Percentiles rank a stretch among this genome's conserved stretches.
These are phyloP conservation scores for Metrosideros polymorpha DNA, from an alignment of 441 rosid genomes.

Conservation along the genomic window DNA sequence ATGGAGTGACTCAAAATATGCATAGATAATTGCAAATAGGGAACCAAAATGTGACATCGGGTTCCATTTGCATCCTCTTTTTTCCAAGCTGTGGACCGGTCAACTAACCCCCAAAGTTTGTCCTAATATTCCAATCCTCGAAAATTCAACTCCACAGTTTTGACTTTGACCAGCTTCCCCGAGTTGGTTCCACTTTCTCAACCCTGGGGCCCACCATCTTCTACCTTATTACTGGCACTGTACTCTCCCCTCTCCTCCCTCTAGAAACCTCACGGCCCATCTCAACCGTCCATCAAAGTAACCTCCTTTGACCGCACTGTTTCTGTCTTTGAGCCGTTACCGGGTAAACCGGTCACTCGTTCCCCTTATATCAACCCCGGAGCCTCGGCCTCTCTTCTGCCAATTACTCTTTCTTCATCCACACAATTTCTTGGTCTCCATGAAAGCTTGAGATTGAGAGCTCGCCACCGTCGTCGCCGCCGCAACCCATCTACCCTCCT, in stretches of 20 bases:
- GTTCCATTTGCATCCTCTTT: background rate
- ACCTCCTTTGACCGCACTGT: background rate
- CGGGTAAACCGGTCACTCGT: background rate
- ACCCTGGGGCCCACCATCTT: background rate
- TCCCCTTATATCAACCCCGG: background rate
- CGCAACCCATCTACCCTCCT: background rate
- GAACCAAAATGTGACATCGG: background rate
- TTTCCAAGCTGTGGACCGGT: background rate
- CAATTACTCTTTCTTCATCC: constrained; percentile 9
- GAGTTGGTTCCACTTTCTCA: background rate
- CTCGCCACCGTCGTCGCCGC: background rate
- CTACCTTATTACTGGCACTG: background rate
- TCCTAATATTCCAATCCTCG: background rate
- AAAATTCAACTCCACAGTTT: background rate
- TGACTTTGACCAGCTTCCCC: background rate
- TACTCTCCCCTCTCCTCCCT: background rate
- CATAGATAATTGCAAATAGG: background rate
- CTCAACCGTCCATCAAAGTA: background rate
- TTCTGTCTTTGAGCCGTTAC: background rate
- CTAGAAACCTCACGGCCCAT: background rate
- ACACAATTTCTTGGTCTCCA: background rate
- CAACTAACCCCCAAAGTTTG: background rate
- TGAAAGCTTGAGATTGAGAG: constrained; percentile 9
- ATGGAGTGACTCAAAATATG: background rate
- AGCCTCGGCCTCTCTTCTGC: background rate